These are phyloP conservation scores for Senecio squalidus DNA, from an alignment of 140 eudicot species.

Conservation along the genomic window DNA sequence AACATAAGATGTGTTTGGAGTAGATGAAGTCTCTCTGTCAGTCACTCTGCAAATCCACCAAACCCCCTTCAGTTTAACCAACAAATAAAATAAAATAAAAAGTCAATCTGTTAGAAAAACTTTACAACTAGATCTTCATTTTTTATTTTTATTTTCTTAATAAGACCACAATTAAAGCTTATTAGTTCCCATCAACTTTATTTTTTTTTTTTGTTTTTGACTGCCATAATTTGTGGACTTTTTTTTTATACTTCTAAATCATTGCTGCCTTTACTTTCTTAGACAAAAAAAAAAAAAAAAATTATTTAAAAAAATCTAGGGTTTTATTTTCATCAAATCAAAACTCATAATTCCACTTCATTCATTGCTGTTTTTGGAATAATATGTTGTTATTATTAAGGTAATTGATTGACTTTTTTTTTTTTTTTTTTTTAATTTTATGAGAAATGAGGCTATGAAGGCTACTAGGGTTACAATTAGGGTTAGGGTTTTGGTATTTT, in stretches of 20 bases:
- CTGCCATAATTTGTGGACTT: constrained; percentile 51
- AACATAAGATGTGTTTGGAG: constrained; percentile 1
- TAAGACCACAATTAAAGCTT: no score
- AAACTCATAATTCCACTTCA: constrained; percentile 29
- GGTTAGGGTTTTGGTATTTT: constrained; percentile 27
- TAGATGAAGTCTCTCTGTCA: constrained; percentile 23
- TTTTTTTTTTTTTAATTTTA: no score
- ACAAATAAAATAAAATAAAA: no score
- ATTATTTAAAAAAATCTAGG: constrained; percentile 27
- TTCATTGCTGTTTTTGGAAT: constrained; percentile 32
- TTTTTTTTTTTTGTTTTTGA: constrained; percentile 27
- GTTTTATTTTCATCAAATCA: constrained; percentile 28
- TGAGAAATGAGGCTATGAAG: no score
- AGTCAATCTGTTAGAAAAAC: no score
- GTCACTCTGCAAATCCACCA: constrained; percentile 38
- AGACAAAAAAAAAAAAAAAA: constrained; percentile 19
- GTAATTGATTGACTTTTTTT: no score
- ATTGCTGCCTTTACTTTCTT: constrained; percentile 67
- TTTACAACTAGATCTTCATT: constrained; percentile 20
- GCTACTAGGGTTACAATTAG: constrained; percentile 46
- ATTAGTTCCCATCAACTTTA: no score
- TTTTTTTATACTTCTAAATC: constrained; percentile 27
- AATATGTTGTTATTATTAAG: no score
- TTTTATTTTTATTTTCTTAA: no score
- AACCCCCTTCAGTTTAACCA: constrained; percentile 13